Percentiles rank a stretch among this genome's conserved stretches.
These are phyloP conservation scores for Rhynchosporium agropyri DNA, from an alignment of 2,329 filamentous ascomycete genomes.

Conservation along the genomic window DNA sequence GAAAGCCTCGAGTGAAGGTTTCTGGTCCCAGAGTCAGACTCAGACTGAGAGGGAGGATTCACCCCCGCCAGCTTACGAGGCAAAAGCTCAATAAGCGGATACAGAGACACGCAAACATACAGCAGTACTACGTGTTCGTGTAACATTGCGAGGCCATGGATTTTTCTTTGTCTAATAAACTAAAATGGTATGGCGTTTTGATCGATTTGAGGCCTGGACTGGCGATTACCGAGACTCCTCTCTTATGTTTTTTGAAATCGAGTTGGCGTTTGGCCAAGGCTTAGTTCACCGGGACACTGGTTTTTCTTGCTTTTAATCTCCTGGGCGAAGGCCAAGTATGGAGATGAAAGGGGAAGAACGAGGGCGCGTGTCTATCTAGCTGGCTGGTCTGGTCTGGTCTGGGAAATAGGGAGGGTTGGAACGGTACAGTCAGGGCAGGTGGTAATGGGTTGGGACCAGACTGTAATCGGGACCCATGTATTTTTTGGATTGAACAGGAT, in stretches of 20 bases:
- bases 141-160: constrained; percentile 16
- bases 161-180: constrained; percentile 23
- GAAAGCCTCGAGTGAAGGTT: constrained; percentile 56
- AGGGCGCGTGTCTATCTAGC: background rate
- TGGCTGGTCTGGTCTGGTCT: constrained; percentile 21
- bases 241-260: constrained; percentile 28
- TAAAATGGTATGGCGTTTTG: constrained; percentile 16
- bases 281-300: background rate
- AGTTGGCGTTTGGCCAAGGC: constrained; percentile 30
- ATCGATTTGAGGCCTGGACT: constrained; percentile 11
- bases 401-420: background rate
- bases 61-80: constrained; percentile 65
- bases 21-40: constrained; percentile 45
- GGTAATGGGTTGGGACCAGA: constrained; percentile 16
- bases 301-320: constrained; percentile 2
- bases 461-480: constrained; percentile 25
- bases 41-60: constrained; percentile 53
- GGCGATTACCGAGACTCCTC: constrained; percentile 25
- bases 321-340: background rate
- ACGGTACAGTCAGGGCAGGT: constrained; percentile 1
- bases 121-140: constrained; percentile 17
- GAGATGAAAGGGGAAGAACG: background rate
- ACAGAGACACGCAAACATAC: constrained; percentile 11
- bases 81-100: constrained; percentile 31
- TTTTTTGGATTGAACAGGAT: constrained; percentile 8